These are phyloP conservation scores for Pelargonium nanum DNA, from an alignment of 345 rosid genomes.

Conservation along the genomic window DNA sequence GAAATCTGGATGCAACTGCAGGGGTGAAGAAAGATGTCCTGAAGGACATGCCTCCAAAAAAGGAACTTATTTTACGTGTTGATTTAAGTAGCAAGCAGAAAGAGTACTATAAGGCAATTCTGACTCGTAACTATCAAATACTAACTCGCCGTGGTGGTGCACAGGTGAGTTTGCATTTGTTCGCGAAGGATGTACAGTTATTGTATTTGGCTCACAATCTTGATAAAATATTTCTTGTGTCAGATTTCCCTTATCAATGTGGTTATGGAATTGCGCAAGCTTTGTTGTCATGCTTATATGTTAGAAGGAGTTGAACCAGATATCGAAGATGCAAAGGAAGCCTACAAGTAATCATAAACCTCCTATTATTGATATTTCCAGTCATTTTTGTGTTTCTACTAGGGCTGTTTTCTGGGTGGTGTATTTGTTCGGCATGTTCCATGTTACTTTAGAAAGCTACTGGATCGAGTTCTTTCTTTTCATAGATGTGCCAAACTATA, in stretches of 20 bases:
- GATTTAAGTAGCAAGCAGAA: conserved; percentile 88
- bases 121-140: conserved; percentile 88
- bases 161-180: conserved; percentile 39
- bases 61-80: conserved; percentile 94
- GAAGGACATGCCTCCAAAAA: conserved; percentile 97
- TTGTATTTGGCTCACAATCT: not conserved
- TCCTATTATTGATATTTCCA: not conserved
- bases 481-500: no score
- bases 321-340: conserved; percentile 53
- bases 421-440: no score
- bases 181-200: not conserved
- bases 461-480: no score
- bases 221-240: conserved; percentile 12
- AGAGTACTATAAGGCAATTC: conserved; percentile 95
- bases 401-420: not conserved
- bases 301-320: conserved; percentile 91
- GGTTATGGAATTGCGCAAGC: conserved; percentile 98
- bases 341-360: conserved; percentile 46
- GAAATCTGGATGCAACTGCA: conserved; percentile 28
- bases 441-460: no score
- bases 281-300: conserved; percentile 98
- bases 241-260: conserved; percentile 96
- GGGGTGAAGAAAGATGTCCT: conserved; percentile 99
- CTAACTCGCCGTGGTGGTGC: conserved; percentile 92
- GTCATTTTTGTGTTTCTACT: not conserved